Evolutionary conservation across 2,329 filamentous ascomycete genomes (phyloP), one percentile per base, ranked within the genome.

Genomic region (Pseudogymnoascus sp.): DNA sequence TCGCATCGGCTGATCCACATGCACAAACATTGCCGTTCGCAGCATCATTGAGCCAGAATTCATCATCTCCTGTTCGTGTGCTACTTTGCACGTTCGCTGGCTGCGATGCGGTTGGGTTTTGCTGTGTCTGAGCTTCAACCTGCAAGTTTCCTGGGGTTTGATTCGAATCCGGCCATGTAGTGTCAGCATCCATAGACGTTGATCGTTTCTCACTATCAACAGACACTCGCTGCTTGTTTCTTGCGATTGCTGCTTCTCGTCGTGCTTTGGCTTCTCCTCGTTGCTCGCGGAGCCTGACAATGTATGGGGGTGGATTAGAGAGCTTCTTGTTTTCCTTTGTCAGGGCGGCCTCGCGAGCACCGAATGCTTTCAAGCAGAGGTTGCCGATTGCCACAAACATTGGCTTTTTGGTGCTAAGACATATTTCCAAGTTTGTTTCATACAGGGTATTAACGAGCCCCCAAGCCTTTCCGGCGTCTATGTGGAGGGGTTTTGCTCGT

Each of bases 371-470:
- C 19, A 65, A 26, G 31, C 37, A 64, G 47, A 65, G 62, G 14
- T 37, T 65, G 10, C 56, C 56, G 31, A 65, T 37, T 42, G 63
- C 63, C 62, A 64, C 33, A 21, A 64, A 62, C 29, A 65, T 47
- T 19, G 64, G 63, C 19, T 40, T 64, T 21, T 62, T 40, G 37
- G 37, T 53, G 62, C 50, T 50, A n/a, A 44, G 44, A 29, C 40
- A 44, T 19, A 61, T 64, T 40, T 56, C 53, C 11, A 44, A 63
- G 59, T 68, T 71, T 47, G 73, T 74, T 33, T 73, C 70, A 63
- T 74, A 75, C 6, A 72, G 64, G 4, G 66, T 69, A 21, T 72
- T 71, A 26, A 75, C 69, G 14, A 75, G 68, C 16, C 65, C 66
- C 65, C 72, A 74, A 11, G 71, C 73, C 31, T 72, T 73, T 24